A percentile compares a stretch with the other conserved stretches of the same genome.
These are phyloP conservation scores for Saccharomycodes ludwigii DNA, from an alignment of 805 yeast species.

Conservation along the genomic window DNA sequence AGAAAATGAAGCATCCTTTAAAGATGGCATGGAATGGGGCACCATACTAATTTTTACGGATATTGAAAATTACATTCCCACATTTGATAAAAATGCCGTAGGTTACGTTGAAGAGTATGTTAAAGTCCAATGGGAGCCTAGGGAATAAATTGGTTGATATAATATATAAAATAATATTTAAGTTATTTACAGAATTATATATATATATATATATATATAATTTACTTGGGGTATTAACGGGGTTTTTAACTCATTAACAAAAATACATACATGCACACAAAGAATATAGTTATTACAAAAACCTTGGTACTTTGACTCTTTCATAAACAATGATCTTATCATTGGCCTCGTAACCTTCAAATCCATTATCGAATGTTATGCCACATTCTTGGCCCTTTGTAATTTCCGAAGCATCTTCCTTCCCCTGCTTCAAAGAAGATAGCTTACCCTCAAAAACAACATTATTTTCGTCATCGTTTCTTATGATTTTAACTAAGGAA, in stretches of 20 bases:
- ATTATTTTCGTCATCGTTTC: conserved; percentile 34
- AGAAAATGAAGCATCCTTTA: conserved; percentile 39
- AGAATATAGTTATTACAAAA: conserved; percentile 23
- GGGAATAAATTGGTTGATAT: conserved; percentile 16
- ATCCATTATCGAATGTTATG: conserved; percentile 44
- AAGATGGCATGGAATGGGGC: conserved; percentile 96
- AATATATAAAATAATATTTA: conserved; percentile 1
- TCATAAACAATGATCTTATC: conserved; percentile 68
- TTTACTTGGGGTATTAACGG: no score
- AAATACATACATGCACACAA: no score
- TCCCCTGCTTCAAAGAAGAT: conserved; percentile 65
- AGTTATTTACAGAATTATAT: neutral
- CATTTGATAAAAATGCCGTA: conserved; percentile 49
- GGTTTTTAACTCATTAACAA: no score
- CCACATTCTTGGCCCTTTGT: conserved; percentile 90
- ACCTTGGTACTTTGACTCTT: conserved; percentile 45
- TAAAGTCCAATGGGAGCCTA: conserved; percentile 76
- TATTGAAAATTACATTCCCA: conserved; percentile 46
- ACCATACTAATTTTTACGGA: conserved; percentile 78
- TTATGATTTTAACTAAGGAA: conserved; percentile 43
- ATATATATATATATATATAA: neutral
- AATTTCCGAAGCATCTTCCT: conserved; percentile 66
- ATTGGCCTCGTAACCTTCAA: conserved; percentile 61
- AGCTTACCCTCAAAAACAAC: conserved; percentile 41
- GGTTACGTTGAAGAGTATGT: conserved; percentile 73